Evolutionary conservation across 345 rosid species (phyloP).

Genomic region (Durio zibethinus): DNA sequence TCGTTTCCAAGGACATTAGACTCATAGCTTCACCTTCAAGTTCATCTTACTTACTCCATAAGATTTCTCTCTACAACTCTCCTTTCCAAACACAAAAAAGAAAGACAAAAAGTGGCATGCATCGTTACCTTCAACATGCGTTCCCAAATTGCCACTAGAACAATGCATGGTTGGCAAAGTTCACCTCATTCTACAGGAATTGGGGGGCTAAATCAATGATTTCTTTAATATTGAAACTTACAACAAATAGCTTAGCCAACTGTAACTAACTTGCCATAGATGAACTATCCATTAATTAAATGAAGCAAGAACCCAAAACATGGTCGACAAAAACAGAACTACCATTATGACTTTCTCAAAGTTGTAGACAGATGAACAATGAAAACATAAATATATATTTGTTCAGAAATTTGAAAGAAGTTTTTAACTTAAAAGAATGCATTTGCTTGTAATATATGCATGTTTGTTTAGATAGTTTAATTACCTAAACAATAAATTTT

Average conservation of each 20-base stretch:
- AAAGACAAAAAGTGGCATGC: too few species aligned
- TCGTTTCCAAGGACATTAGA: background rate
- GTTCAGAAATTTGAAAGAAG: background rate
- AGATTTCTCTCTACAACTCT: background rate
- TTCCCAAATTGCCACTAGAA: background rate
- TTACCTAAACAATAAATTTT: background rate
- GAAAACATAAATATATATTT: background rate
- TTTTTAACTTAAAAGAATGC: background rate
- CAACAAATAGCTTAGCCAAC: background rate
- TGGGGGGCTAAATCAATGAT: background rate
- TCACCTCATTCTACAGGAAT: background rate
- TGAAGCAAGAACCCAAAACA: background rate
- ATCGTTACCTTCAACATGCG: too few species aligned
- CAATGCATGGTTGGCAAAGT: background rate
- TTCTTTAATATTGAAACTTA: background rate
- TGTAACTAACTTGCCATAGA: background rate
- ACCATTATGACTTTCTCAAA: background rate
- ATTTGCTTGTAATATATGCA: background rate
- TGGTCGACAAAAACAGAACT: background rate
- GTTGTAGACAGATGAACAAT: background rate
- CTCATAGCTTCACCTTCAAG: background rate
- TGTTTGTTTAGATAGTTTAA: background rate
- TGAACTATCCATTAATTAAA: background rate
- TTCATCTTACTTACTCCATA: background rate
- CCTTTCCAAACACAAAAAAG: too few species aligned